Evolutionary conservation across 2,329 filamentous ascomycete species (phyloP), one percentile per base, ranked within the genome.

Genomic region (Cladosporium sp.): DNA sequence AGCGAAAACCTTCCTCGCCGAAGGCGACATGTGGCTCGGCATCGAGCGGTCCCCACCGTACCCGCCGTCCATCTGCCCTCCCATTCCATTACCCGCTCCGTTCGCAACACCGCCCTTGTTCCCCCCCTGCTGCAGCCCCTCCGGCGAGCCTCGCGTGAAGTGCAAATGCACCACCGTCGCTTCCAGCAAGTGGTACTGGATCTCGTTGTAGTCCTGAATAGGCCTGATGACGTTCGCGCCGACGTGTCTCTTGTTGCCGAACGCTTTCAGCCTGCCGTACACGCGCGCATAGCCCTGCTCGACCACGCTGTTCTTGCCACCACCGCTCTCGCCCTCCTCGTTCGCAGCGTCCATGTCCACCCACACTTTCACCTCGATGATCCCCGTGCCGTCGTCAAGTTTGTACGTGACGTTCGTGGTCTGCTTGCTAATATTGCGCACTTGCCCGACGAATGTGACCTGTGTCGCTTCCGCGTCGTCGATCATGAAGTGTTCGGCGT

Each of bases 371-470:
- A 89, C 91, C 70, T 99, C 95, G 61, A 96, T 85, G 55, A 84
- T 79, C 54, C 89, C 91, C 1, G 95, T 99, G 67, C 93, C 93
- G 70, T 99, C 93, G 72, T 99, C 93, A 62, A 99, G 76, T 64
- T 85, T 88, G 79, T 95, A 95, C 40, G 89, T 96, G 59, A 90
- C 84, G 73, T 96, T 95, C 59, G 92, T 96, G 36, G 86, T 81
- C 73, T 95, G 89, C n/a, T 81, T 80, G 65, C 83, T 87, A 70
- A 96, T 84, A 71, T 84, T 84, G 67, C 90, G 89, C 61, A 99
- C 85, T 76, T 96, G 92, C 47, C 89, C 93, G 54, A 99, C 83
- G 59, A 97, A 85, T 24, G 88, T 92, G 55, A 95, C 75, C 55
- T 82, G 77, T 37, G 84, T 85, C 54, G 91, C 76, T 57, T 86